Evolutionary conservation across 768 basidiomycete species (phyloP), one percentile per base, ranked within the genome.

Genomic region (Pleurotus sapidus): DNA sequence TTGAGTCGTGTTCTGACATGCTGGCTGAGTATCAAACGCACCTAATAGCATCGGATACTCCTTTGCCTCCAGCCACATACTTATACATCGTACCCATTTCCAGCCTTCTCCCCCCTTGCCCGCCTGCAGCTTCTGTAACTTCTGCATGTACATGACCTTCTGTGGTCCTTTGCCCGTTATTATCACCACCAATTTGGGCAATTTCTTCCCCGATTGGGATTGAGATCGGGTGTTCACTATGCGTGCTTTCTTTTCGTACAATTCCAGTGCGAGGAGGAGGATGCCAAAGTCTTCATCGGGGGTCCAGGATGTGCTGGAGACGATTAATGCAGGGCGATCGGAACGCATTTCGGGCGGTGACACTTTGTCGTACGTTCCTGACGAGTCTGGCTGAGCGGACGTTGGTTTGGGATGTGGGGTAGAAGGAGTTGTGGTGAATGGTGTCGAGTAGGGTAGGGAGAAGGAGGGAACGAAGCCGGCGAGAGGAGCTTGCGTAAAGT

Each of bases 251-350:
- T 67, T 57, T 62, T 98, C 88, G 67, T 97, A 98, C 14, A 72
- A 42, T 12, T 73, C 68, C 39, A 99, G 74, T 2, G 94, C 93
- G 17, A 83, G 78, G 18, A 98, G 70, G 15, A 99, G 83, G 51
- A 97, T 82, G 7, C 81, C 74, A 62, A 99, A 98, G 68, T 98
- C 95, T 69, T 99, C 97, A 65, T 99, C 97, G 5, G 93, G 84
- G 1, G 97, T 98, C 96, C 96, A 98, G 14, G 91, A 94, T 1
- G 97, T 99, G 62, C 93, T 92, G 20, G 91, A 93, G 24, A 99
- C 86, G 15, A 98, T 62, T 1, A 98, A 74, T 1, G 93, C 95
- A 3, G 94, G 93, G 57, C 95, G 78, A 60, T 93, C 91, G 1
- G 73, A 64, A 34, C 91, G 82, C 23, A 84, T 70, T n/a, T 65